Evolutionary conservation across 257 asterid genomes (phyloP).

Genomic region (Plantago ovata): DNA sequence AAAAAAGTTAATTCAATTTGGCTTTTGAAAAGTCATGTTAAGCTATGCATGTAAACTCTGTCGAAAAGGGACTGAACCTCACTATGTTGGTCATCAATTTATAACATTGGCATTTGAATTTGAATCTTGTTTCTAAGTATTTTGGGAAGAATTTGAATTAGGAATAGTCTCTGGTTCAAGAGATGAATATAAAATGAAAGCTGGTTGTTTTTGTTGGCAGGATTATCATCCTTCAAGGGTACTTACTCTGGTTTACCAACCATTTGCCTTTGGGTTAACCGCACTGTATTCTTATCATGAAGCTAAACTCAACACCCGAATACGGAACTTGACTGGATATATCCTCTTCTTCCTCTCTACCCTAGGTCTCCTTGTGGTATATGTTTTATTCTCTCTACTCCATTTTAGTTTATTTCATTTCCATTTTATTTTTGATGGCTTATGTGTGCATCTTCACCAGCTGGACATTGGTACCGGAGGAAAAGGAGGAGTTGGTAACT

Average conservation of each 20-base stretch:
- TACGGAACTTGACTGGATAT: conserved; percentile 61
- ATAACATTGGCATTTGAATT: no score
- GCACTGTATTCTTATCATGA: conserved; percentile 50
- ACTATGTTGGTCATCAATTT: no score
- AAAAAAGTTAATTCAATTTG: background rate
- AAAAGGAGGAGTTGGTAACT: conserved; percentile 62
- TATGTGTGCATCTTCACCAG: background rate
- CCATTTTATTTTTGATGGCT: no score
- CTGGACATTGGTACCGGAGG: conserved; percentile 1
- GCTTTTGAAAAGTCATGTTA: no score
- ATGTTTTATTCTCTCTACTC: conserved; percentile 1
- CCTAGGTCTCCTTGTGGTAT: conserved; percentile 55
- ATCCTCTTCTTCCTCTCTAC: conserved; percentile 51
- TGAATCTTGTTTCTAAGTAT: background rate
- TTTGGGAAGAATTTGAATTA: no score
- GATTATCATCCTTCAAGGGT: conserved; percentile 74
- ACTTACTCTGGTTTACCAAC: conserved; percentile 78
- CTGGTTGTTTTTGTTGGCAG: conserved; percentile 24
- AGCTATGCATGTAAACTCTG: no score
- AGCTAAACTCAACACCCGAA: conserved; percentile 67
- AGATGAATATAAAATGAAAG: background rate
- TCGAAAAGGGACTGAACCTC: no score
- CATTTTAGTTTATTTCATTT: background rate
- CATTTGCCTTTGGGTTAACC: conserved; percentile 62
- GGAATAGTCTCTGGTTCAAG: no score